A percentile compares a stretch with the other conserved stretches of the same genome.
These are phyloP conservation scores for Kuraishia molischiana DNA, from an alignment of 805 yeast species.

Conservation along the genomic window DNA sequence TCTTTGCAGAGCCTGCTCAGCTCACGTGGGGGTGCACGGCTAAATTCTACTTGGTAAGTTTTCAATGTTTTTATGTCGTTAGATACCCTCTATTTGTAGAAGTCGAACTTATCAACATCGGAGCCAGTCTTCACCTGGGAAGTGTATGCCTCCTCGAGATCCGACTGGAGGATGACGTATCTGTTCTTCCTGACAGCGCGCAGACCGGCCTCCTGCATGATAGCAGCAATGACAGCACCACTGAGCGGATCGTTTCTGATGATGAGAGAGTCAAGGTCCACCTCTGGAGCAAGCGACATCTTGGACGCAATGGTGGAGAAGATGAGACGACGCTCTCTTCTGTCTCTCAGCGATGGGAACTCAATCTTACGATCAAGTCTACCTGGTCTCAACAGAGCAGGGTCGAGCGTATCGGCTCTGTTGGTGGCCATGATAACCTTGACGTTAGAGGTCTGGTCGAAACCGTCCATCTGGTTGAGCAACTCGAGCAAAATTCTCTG, in stretches of 20 bases:
- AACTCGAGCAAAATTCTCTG: slow-evolving; percentile 95
- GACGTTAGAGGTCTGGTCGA: slow-evolving; percentile 90
- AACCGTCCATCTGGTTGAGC: slow-evolving; percentile 98
- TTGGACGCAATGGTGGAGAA: slow-evolving; percentile 93
- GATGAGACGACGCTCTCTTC: slow-evolving; percentile 95
- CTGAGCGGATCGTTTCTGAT: slow-evolving; percentile 94
- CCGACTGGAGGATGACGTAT: slow-evolving; percentile 92
- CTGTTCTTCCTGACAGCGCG: slow-evolving; percentile 98
- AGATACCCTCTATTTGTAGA: slow-evolving; percentile 83
- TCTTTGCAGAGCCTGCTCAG: too few species aligned
- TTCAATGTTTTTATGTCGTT: too few species aligned
- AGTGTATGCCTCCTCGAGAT: slow-evolving; percentile 95
- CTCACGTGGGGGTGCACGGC: neutral
- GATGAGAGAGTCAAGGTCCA: slow-evolving; percentile 87
- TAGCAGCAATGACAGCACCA: slow-evolving; percentile 97
- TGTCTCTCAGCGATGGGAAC: slow-evolving; percentile 90
- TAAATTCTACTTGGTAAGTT: too few species aligned
- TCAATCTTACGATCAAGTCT: slow-evolving; percentile 97
- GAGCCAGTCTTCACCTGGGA: slow-evolving; percentile 92
- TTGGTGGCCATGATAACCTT: slow-evolving; percentile 99
- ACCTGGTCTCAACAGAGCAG: slow-evolving; percentile 96
- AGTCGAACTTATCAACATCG: slow-evolving; percentile 95
- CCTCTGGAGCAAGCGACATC: slow-evolving; percentile 98
- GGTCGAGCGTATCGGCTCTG: slow-evolving; percentile 98
- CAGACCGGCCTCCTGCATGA: slow-evolving; percentile 99